Conservation (phyloP, 208 protist genomes). For the Trypanosoma theileri region DNA sequence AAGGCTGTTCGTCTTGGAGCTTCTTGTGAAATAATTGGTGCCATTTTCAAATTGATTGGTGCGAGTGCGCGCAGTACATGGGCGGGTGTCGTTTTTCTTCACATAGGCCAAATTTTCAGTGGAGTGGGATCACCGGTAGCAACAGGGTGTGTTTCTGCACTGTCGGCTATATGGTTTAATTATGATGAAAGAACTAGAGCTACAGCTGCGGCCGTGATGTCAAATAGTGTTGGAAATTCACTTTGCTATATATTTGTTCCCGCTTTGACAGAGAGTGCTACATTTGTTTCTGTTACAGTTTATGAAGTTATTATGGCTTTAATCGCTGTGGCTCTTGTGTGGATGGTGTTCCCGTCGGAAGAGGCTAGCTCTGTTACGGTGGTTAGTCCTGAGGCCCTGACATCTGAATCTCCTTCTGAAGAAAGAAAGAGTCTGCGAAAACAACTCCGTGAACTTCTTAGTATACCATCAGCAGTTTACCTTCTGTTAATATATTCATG, state of each 20-base stretch:
- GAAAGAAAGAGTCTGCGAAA: conserved; percentile 45
- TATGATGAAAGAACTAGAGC: conserved; percentile 81
- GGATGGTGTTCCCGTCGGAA: conserved; percentile 62
- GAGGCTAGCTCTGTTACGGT: neutral
- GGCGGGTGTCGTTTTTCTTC: conserved; percentile 63
- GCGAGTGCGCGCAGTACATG: conserved; percentile 35
- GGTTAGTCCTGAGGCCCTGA: conserved; percentile 2
- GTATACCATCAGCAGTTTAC: conserved; percentile 66
- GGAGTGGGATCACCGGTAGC: conserved; percentile 84
- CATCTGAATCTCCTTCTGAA: conserved; percentile 28
- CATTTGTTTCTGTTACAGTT: conserved; percentile 57
- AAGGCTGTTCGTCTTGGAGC: conserved; percentile 67
- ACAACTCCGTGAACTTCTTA: conserved; percentile 60
- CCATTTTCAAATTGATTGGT: conserved; percentile 67
- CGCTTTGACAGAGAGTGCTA: conserved; percentile 45
- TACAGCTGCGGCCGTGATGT: conserved; percentile 75
- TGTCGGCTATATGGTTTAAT: conserved; percentile 85
- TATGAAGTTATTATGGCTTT: conserved; percentile 72
- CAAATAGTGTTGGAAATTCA: conserved; percentile 83
- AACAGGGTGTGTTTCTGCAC: conserved; percentile 69
- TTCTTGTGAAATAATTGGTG: conserved; percentile 60
- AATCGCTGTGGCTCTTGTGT: conserved; percentile 48
- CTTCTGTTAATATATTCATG: conserved; percentile 84
- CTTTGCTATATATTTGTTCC: conserved; percentile 81
- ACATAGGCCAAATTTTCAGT: conserved; percentile 84